Base-by-base conservation (phyloP, 83 land plant genomes). In the Picea abies region DNA sequence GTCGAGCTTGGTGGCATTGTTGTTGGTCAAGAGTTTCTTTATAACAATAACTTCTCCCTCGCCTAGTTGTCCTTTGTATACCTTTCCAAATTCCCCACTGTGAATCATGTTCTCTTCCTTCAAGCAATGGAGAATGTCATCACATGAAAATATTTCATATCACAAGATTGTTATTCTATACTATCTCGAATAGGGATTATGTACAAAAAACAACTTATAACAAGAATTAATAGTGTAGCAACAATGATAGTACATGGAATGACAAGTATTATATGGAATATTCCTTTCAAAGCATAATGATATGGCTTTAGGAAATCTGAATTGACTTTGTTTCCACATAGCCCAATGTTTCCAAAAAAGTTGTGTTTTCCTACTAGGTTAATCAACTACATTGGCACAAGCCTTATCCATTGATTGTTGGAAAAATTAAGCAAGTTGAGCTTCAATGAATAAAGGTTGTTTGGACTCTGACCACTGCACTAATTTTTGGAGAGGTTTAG, bases 91-190 rank as follows among this genome's bases (percentile, higher is more conserved):
- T 41, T 6, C 44, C 44, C 95, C 95, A 81, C 73, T 86, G 17
- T 91, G 93, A 44, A 93, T 91, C 73, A 91, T 35, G 60, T 93
- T 93, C 77, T 89, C 86, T 19, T 81, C 79, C 63, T 87, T 84
- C 71, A 93, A 84, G 6, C 78, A 67, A 41, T 80, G 63, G 4
- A 88, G 29, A 65, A 93, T 89, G 19, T 89, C 90, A 20, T 86
- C 66, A 78, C 6, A 6, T 41, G 44, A 41, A 41, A 41, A 5
- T 4, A 41, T 41, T 41, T 91, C 84, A 93, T 69, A 49, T 91
- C 82, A 91, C 90, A 91, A 5, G 90, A 90, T 8, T 12, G n/a
- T 16, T 19, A 78, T 58, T 39, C 12, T 11, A 64, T 19, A 77
- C 15, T 35, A 12, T 29, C 15, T 71, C 64, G 22, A 60, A 15